Base-by-base conservation (phyloP, 495 filamentous ascomycete species). In the Aspergillus panamensis region DNA sequence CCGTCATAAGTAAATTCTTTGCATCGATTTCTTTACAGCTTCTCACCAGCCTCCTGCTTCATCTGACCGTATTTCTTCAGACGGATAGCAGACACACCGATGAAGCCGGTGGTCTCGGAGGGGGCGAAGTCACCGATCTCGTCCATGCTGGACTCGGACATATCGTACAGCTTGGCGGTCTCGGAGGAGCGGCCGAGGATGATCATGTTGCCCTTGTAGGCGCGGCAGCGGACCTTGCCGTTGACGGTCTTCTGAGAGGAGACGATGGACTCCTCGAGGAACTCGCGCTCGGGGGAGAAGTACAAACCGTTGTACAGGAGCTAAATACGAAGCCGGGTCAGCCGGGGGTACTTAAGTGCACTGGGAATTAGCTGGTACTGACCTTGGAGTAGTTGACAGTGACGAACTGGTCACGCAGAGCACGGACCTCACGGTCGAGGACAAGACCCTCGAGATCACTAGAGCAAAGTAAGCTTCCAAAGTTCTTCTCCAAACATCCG, bases 81-180 rank as follows among this genome's bases (percentile, higher is more conserved):
- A 55, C 92, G 83, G 72, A 96, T 96, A 47, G 87, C 86, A 65
- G 90, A 80, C 56, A 95, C 87, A 55, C 72, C 81, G 67, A 96
- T 92, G 76, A 96, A 95, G 30, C 90, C 89, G 32, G 84, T 68
- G 71, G 86, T 88, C 65, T 88, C 88, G 55, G 78, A 75, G 35
- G 91, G 91, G 53, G 75, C 78, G 77, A 96, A 96, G 66, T 85
- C 85, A 68, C 83, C 87, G 64, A 96, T 84, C 65, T 85, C 84
- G 74, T 96, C 93, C 93, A 96, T 97, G 61, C 80, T 86, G 44
- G 83, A 82, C 77, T 96, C 90, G 62, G 80, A 76, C 77, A 83
- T 83, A 70, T 83, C 82, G 75, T 97, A 96, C 55, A 96, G 82
- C 80, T 95, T 96, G 80, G 87, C 85, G 55, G 88, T 88, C 66